Percentiles rank a stretch among this genome's conserved stretches.
phyloP scores from a whole-genome alignment of 257 asterid genomes.

The Echites panduratus region DNA sequence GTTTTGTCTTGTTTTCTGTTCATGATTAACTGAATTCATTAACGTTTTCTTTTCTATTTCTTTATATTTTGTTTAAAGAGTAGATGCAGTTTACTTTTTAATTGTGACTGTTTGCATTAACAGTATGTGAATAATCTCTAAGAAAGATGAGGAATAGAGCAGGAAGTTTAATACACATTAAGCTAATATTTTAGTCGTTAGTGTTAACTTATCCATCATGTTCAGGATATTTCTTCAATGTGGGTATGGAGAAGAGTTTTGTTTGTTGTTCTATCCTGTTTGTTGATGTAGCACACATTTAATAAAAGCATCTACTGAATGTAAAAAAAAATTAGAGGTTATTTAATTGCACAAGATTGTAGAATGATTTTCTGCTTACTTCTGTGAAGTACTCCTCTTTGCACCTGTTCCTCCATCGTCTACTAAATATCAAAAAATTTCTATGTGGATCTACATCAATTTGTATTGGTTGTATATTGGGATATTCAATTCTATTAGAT shows the following conservation, averaged over 20 bases:
- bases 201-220: not conserved
- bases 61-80: not conserved
- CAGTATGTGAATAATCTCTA: not conserved
- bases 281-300: not conserved
- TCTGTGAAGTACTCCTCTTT: not conserved
- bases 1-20: not conserved
- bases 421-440: not conserved
- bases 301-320: not conserved
- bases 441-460: not conserved
- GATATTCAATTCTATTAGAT: not conserved
- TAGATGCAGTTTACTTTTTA: not conserved
- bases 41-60: not conserved
- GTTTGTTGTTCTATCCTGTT: not conserved
- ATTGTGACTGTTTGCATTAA: not conserved
- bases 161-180: not conserved
- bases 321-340: conserved; percentile 1
- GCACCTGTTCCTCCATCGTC: not conserved
- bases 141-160: not conserved
- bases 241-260: not conserved
- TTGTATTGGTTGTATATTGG: not conserved
- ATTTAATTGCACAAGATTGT: not conserved
- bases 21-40: not conserved
- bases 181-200: not conserved
- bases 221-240: not conserved
- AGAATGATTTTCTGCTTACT: not conserved